These are phyloP conservation scores for Fonsecaea pedrosoi DNA, from an alignment of 2,329 filamentous ascomycete genomes.

Conservation along the genomic window DNA sequence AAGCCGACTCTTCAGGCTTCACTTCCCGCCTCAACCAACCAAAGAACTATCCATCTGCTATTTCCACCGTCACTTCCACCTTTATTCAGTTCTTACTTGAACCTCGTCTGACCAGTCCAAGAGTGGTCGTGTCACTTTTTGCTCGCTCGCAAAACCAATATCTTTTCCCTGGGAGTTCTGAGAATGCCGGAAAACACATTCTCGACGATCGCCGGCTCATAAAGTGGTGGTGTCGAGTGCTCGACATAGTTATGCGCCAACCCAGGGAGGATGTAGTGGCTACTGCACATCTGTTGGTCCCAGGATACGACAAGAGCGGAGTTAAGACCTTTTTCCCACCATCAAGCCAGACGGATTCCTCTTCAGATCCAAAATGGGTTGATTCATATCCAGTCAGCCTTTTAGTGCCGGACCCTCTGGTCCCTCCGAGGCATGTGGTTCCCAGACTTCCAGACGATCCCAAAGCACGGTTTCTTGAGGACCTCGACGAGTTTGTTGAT, in stretches of 20 bases:
- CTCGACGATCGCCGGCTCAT: conserved; percentile 88
- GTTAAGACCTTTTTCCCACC: conserved; percentile 78
- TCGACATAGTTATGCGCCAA: conserved; percentile 73
- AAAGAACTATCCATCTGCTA: conserved; percentile 69
- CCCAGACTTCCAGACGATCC: conserved; percentile 95
- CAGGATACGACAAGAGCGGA: conserved; percentile 82
- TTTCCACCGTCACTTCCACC: conserved; percentile 71
- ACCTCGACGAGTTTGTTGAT: conserved; percentile 79
- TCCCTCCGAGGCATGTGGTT: conserved; percentile 80
- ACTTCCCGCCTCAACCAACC: conserved; percentile 70
- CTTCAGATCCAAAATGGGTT: conserved; percentile 54
- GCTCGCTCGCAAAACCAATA: conserved; percentile 92
- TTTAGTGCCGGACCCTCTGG: conserved; percentile 67
- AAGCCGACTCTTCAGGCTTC: conserved; percentile 95
- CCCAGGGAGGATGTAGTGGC: conserved; percentile 45
- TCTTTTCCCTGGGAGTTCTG: conserved; percentile 87
- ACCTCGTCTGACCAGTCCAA: conserved; percentile 53
- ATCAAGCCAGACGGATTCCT: conserved; percentile 49
- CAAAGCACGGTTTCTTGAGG: conserved; percentile 85
- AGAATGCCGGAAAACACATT: conserved; percentile 86
- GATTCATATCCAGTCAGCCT: conserved; percentile 72
- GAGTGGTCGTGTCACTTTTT: conserved; percentile 84
- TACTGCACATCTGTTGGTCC: conserved; percentile 85
- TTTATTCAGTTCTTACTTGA: conserved; percentile 79
- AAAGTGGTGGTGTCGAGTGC: conserved; percentile 91